phyloP scores from a whole-genome alignment of 2,329 filamentous ascomycete genomes.

The Penicillium fuscoglaucum region DNA sequence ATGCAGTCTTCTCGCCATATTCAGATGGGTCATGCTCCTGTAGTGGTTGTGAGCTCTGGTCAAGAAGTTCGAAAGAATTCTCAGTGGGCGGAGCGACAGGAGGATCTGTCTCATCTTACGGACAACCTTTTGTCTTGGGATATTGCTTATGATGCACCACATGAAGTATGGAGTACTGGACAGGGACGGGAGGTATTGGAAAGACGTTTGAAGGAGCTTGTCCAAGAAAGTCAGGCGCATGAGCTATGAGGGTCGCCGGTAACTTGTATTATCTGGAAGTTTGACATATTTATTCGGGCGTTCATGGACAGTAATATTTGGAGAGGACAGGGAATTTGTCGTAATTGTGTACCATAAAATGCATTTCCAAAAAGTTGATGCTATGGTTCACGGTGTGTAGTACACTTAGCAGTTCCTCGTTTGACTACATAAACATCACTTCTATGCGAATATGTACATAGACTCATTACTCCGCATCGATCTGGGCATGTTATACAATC shows the following conservation, averaged over 20 bases:
- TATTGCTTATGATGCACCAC: slow-evolving; percentile 78
- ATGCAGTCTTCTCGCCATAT: slow-evolving; percentile 76
- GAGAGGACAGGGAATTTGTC: background rate
- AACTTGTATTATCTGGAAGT: background rate
- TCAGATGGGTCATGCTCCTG: slow-evolving; percentile 70
- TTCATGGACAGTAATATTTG: background rate
- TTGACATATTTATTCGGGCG: background rate
- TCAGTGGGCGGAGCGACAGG: slow-evolving; percentile 80
- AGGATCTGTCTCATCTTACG: slow-evolving; percentile 78
- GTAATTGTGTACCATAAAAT: background rate
- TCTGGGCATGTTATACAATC: background rate
- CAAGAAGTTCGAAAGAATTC: slow-evolving; percentile 64
- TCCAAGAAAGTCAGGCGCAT: slow-evolving; percentile 39
- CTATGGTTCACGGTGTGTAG: background rate
- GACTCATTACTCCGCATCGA: background rate
- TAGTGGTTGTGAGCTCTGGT: slow-evolving; percentile 82
- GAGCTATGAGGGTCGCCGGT: background rate
- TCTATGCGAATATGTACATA: background rate
- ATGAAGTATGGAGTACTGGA: slow-evolving; percentile 77
- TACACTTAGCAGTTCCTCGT: too few relatives aligned
- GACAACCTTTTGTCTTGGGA: slow-evolving; percentile 80
- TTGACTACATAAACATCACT: background rate
- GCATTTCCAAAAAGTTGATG: background rate
- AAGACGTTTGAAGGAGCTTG: slow-evolving; percentile 71
- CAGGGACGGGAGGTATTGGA: slow-evolving; percentile 75